Evolutionary conservation across 140 eudicot genomes (phyloP).

Genomic region (Ambrosia hybrid): DNA sequence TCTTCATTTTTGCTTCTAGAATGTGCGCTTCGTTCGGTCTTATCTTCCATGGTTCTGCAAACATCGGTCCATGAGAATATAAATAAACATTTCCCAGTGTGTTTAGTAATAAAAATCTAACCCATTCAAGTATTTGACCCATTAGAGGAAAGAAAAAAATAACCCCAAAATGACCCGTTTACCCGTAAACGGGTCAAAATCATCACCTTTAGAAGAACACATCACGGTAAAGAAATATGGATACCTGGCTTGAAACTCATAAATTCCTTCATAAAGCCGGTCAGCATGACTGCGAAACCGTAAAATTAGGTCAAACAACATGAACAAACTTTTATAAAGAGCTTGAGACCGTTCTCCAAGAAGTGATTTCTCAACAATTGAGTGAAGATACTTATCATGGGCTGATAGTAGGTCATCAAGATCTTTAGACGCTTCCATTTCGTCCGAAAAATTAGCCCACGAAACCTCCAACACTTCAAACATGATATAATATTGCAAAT

Average conservation of each 20-base stretch:
- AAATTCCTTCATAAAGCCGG: conserved; percentile 89
- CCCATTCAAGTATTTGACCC: neutral
- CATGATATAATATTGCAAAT: conserved; percentile 95
- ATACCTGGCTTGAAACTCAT: conserved; percentile 93
- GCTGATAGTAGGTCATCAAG: conserved; percentile 97
- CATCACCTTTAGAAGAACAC: conserved; percentile 10
- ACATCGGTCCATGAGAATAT: conserved; percentile 10
- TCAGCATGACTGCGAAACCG: conserved; percentile 89
- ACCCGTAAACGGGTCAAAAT: neutral
- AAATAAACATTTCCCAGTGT: conserved; percentile 6
- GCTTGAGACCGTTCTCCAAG: conserved; percentile 86
- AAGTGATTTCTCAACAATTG: conserved; percentile 94
- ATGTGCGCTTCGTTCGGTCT: conserved; percentile 29
- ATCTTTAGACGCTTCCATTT: conserved; percentile 94
- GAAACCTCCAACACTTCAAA: conserved; percentile 98
- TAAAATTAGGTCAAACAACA: conserved; percentile 84
- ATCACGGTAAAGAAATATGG: conserved; percentile 10
- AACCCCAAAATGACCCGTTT: neutral
- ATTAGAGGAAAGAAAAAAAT: neutral
- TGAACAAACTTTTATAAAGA: conserved; percentile 70
- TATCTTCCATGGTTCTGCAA: conserved; percentile 67
- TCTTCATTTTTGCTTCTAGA: conserved; percentile 53
- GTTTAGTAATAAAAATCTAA: neutral
- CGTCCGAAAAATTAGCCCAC: conserved; percentile 84
- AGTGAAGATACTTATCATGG: conserved; percentile 93